Conservation (phyloP, 2,329 filamentous ascomycete genomes). For the Diplodia scrobiculata region DNA sequence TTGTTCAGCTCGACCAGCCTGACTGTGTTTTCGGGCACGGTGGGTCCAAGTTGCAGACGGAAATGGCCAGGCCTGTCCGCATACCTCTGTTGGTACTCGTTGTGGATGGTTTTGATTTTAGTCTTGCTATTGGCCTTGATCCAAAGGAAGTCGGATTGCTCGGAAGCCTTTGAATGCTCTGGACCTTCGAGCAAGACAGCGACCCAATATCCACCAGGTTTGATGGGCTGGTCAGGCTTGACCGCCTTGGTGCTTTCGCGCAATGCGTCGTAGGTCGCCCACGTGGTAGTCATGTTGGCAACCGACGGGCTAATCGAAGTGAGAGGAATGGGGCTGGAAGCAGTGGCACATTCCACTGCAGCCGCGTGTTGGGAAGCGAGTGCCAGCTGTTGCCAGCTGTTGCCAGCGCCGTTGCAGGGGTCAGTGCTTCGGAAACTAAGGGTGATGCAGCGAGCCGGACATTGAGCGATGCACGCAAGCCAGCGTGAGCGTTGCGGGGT, state of each 20-base stretch:
- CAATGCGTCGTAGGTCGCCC: background rate
- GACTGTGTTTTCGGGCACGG: background rate
- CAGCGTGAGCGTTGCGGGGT: background rate
- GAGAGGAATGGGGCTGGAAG: background rate
- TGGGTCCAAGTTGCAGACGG: slow-evolving; percentile 33
- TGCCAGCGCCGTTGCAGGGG: background rate
- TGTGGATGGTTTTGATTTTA: slow-evolving; percentile 32
- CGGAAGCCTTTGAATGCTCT: slow-evolving; percentile 29
- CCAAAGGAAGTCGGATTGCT: slow-evolving; percentile 42
- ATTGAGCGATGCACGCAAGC: background rate
- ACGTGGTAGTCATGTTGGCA: background rate
- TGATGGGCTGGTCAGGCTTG: slow-evolving; percentile 33
- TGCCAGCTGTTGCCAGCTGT: background rate
- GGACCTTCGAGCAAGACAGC: slow-evolving; percentile 40
- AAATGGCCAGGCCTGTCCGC: slow-evolving; percentile 26
- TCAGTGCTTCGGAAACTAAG: background rate
- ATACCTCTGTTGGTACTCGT: slow-evolving; percentile 31
- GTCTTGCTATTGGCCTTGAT: slow-evolving; percentile 37
- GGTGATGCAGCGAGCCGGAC: background rate
- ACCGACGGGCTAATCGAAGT: background rate
- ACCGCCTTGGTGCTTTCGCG: slow-evolving; percentile 29
- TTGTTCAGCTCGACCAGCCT: background rate
- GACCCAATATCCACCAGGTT: slow-evolving; percentile 39
- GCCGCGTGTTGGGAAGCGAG: background rate
- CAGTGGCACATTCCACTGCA: background rate